Base-by-base conservation (phyloP, 2,329 filamentous ascomycete genomes). In the Bipolaris sorokiniana region DNA sequence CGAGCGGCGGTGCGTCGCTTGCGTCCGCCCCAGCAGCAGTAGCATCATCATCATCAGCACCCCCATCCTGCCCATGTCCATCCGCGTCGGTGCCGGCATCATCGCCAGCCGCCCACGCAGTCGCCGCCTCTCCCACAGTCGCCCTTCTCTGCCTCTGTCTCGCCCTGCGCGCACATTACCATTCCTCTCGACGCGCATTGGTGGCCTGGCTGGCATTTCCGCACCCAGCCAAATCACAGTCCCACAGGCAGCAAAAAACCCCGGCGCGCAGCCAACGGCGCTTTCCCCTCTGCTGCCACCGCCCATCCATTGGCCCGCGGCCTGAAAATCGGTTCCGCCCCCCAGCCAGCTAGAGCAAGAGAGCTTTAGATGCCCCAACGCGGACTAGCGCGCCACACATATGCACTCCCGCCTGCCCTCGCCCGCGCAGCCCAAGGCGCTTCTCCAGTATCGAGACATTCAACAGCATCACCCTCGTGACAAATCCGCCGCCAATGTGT, bases 181-280 rank as follows among this genome's bases (percentile, higher is more conserved):
- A 15, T 13, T 33, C 34, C 23, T 33, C 28, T 51, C 16, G 28
- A 13, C 28, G 16, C 22, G 37, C 31, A 23, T 31, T 56, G 50
- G 51, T 45, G 44, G 42, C 51, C 48, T 37, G 37, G 40, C 46
- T 34, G 37, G 60, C 56, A 70, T 66, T 66, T 56, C 56, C 36
- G 28, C 23, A 33, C 37, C 45, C 65, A 63, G 61, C 40, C 71
- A 67, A 75, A 73, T 74, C 68, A 73, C 67, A 67, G 65, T 67
- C 58, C 55, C 65, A 68, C 66, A 36, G 7, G 22, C 23, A 41
- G 20, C 16, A 51, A 26, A 54, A 52, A 64, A 58, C 59, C 64
- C 62, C 42, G 63, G 67, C 69, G 69, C 63, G 61, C 71, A 72
- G 69, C 71, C 70, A 73, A 72, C 66, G 63, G 67, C 65, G 51